These are phyloP conservation scores for Colletotrichum lentis DNA, from an alignment of 2,329 filamentous ascomycete species.

Conservation along the genomic window DNA sequence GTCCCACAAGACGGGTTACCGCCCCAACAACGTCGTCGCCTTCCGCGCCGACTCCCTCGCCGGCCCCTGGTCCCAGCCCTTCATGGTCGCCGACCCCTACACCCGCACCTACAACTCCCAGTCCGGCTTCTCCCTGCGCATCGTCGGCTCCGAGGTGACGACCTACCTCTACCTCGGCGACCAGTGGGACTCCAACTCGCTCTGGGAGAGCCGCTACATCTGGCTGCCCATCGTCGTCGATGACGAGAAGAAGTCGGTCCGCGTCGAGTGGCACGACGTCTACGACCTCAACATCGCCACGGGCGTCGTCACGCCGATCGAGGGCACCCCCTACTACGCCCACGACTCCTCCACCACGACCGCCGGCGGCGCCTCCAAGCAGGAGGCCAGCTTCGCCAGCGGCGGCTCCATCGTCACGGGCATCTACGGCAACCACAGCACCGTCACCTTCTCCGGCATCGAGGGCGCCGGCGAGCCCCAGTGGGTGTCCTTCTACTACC, in stretches of 20 bases:
- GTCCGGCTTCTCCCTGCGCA: constrained; percentile 58
- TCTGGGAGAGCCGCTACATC: constrained; percentile 65
- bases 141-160: constrained; percentile 58
- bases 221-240: constrained; percentile 64
- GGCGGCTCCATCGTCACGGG: constrained; percentile 57
- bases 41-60: constrained; percentile 59
- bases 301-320: constrained; percentile 56
- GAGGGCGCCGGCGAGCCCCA: constrained; percentile 57
- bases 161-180: constrained; percentile 61
- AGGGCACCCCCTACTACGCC: constrained; percentile 57
- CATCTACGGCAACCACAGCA: constrained; percentile 62
- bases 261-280: constrained; percentile 61
- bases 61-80: constrained; percentile 63
- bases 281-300: constrained; percentile 63
- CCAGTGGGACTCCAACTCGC: constrained; percentile 60
- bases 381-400: constrained; percentile 61
- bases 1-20: constrained; percentile 70
- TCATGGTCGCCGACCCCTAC: constrained; percentile 57
- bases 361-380: constrained; percentile 55
- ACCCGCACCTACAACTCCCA: constrained; percentile 62
- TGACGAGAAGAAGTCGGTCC: constrained; percentile 57
- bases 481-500: constrained; percentile 65
- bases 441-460: constrained; percentile 54
- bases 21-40: constrained; percentile 68
- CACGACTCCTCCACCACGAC: constrained; percentile 51